Conservation (phyloP, 2,329 filamentous ascomycete species). For the Sphaerulina vaccinii region DNA sequence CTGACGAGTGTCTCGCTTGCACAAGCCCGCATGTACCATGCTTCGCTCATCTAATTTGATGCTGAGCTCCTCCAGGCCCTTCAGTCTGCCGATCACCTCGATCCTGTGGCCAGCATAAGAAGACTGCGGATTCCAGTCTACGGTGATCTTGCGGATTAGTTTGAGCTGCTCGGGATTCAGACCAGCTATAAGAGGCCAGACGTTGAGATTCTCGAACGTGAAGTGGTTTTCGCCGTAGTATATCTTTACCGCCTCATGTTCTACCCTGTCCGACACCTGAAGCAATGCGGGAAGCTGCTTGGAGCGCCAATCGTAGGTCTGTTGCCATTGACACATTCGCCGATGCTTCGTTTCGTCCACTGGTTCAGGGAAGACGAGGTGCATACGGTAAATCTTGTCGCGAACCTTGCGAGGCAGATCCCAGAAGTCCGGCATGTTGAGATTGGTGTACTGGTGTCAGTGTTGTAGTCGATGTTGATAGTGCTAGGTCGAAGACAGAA, state of each 20-base stretch:
- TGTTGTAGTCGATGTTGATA: not conserved
- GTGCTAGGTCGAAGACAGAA: not conserved
- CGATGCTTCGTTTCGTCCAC: conserved; percentile 1
- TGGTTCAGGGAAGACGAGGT: conserved; percentile 21
- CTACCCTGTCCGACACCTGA: conserved; percentile 14
- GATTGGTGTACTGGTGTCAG: not conserved
- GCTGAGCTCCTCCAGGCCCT: conserved; percentile 26
- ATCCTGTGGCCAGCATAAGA: not conserved
- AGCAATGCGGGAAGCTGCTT: conserved; percentile 21
- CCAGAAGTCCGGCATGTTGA: conserved; percentile 29
- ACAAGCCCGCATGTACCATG: conserved; percentile 14
- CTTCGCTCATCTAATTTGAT: conserved; percentile 30
- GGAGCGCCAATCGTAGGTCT: not conserved
- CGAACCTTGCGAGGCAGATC: conserved; percentile 28
- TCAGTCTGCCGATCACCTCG: conserved; percentile 10
- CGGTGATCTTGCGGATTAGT: not conserved
- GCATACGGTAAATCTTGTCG: conserved; percentile 30
- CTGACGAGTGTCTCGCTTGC: conserved; percentile 1
- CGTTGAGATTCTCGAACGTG: not conserved
- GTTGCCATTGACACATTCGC: not conserved
- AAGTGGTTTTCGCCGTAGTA: conserved; percentile 29
- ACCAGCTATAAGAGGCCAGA: not conserved
- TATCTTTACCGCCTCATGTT: conserved; percentile 26
- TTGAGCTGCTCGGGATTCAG: not conserved
- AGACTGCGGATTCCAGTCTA: not conserved